Percentiles rank a stretch among this genome's conserved stretches.
Conservation (phyloP, 2,329 filamentous ascomycete genomes). For the Trichoderma sp. region DNA sequence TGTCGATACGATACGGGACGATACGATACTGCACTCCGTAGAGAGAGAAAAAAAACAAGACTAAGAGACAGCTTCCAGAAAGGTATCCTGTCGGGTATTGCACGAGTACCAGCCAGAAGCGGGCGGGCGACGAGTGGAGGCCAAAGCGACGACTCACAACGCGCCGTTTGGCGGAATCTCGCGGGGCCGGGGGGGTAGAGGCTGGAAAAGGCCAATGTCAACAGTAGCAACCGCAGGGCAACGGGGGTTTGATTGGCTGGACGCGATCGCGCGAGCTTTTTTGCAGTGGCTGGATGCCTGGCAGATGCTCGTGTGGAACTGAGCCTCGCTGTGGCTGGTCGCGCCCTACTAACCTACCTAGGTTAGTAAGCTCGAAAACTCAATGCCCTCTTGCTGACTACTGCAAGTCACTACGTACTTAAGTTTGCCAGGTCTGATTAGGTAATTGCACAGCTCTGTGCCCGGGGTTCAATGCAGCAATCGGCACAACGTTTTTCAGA, state of each 20-base stretch:
- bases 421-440: neutral
- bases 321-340: constrained; percentile 13
- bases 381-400: neutral
- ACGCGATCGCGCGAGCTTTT: constrained; percentile 24
- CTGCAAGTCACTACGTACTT: too few relatives aligned
- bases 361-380: neutral
- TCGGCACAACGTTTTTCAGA: constrained; percentile 29
- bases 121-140: constrained; percentile 22
- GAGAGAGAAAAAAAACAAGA: constrained; percentile 15
- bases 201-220: constrained; percentile 36
- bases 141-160: constrained; percentile 25
- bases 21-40: constrained; percentile 7
- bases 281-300: constrained; percentile 7
- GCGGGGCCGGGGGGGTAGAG: constrained; percentile 26
- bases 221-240: constrained; percentile 58
- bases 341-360: neutral
- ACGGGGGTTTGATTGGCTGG: constrained; percentile 48
- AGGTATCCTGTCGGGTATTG: constrained; percentile 13
- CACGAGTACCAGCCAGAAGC: neutral
- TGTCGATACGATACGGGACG: neutral
- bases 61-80: constrained; percentile 19
- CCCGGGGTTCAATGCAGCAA: neutral
- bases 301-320: neutral
- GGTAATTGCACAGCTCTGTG: neutral
- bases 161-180: constrained; percentile 24